Conservation (phyloP, 2,329 filamentous ascomycete species). For the Penicillium hesseltinei region DNA sequence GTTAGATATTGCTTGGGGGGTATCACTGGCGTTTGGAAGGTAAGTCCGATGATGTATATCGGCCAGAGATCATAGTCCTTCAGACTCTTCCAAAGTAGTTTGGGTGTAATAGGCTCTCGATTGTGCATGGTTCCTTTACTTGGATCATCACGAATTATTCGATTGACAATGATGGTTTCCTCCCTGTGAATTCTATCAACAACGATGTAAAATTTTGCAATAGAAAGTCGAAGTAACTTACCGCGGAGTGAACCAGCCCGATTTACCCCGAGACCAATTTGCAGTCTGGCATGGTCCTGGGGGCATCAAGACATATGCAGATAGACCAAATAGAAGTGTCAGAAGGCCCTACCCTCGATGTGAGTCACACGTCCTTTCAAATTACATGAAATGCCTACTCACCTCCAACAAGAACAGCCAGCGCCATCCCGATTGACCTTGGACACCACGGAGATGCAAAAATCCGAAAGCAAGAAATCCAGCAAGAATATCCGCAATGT, state of each 20-base stretch:
- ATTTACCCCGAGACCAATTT: conserved; percentile 30
- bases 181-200: conserved; percentile 37
- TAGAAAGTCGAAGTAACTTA: not conserved
- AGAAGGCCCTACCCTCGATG: conserved; percentile 31
- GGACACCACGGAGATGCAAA: conserved; percentile 34
- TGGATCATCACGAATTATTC: conserved; percentile 52
- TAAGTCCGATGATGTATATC: conserved; percentile 49
- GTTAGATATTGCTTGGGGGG: conserved; percentile 33
- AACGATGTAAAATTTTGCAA: not conserved
- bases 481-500: conserved; percentile 46
- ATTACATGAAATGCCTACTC: conserved; percentile 12
- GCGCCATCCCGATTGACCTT: conserved; percentile 34
- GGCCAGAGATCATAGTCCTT: conserved; percentile 57
- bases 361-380: not conserved
- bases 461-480: conserved; percentile 45
- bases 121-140: conserved; percentile 59
- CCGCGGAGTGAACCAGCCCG: conserved; percentile 64
- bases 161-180: conserved; percentile 66
- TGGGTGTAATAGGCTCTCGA: conserved; percentile 48
- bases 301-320: conserved; percentile 52
- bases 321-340: conserved; percentile 26
- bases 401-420: conserved; percentile 39
- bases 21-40: conserved; percentile 34
- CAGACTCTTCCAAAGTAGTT: conserved; percentile 50
- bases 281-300: conserved; percentile 60